These are phyloP conservation scores for Suillus cothurnatus DNA, from an alignment of 768 basidiomycete genomes.

Conservation along the genomic window DNA sequence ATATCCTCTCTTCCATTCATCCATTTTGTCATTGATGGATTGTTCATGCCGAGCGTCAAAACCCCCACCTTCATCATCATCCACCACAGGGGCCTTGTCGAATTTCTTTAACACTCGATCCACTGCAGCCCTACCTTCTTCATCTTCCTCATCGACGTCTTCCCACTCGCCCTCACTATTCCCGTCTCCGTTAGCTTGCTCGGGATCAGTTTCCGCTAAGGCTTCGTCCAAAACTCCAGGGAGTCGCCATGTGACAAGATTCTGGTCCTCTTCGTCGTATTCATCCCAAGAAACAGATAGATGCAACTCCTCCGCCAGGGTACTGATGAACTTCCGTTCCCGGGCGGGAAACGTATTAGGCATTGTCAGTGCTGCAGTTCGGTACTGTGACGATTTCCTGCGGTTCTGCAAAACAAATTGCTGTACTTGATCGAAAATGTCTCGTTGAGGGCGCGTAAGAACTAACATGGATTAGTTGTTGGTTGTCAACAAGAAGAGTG, in stretches of 20 bases:
- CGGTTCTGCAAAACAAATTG: slow-evolving; percentile 62
- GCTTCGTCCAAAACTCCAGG: slow-evolving; percentile 47
- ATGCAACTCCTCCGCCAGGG: slow-evolving; percentile 76
- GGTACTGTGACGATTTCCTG: slow-evolving; percentile 30
- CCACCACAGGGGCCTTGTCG: slow-evolving; percentile 75
- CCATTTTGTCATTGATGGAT: slow-evolving; percentile 80
- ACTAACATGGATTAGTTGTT: slow-evolving; percentile 35
- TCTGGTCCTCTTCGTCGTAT: slow-evolving; percentile 81
- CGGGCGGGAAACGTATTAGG: slow-evolving; percentile 78
- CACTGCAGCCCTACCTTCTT: slow-evolving; percentile 72
- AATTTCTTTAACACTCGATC: slow-evolving; percentile 88
- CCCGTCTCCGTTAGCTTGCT: slow-evolving; percentile 43
- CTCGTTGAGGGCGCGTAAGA: slow-evolving; percentile 72
- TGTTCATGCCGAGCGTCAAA: slow-evolving; percentile 81
- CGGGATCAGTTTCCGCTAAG: slow-evolving; percentile 32
- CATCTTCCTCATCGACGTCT: slow-evolving; percentile 59
- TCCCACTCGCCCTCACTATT: slow-evolving; percentile 56
- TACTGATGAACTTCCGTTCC: slow-evolving; percentile 78
- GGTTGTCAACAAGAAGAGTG: background rate
- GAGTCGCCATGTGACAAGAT: slow-evolving; percentile 69
- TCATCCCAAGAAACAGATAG: slow-evolving; percentile 91
- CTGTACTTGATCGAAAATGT: slow-evolving; percentile 79
- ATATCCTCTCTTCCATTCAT: slow-evolving; percentile 89
- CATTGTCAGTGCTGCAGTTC: slow-evolving; percentile 57
- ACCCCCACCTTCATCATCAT: slow-evolving; percentile 69